A percentile compares a stretch with the other conserved stretches of the same genome.
Evolutionary conservation across 148 eudicot genomes (phyloP).

Genomic region (Rhododendron ovatum): DNA sequence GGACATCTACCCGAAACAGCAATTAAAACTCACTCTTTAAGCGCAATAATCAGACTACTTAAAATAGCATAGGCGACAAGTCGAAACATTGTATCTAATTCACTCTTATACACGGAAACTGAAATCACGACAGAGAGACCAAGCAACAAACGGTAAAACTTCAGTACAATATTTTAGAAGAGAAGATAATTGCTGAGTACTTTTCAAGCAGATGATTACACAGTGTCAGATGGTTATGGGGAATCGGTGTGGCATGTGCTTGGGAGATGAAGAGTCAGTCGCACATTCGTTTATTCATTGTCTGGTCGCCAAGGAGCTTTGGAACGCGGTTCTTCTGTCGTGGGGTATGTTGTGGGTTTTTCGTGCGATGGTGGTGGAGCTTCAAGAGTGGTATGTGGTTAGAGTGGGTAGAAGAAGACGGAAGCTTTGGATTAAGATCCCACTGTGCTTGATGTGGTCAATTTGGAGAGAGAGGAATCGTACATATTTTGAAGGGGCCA

Average conservation of each 20-base stretch:
- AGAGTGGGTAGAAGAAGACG: no score
- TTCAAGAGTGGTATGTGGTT: no score
- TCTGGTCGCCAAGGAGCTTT: no score
- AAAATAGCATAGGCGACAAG: not conserved
- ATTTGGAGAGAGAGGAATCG: not conserved
- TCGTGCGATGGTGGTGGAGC: no score
- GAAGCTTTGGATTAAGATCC: no score
- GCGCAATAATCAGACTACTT: not conserved
- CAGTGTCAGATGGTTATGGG: no score
- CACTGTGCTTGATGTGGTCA: conserved; percentile 15
- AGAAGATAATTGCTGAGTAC: not conserved
- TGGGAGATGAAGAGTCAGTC: no score
- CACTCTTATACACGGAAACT: not conserved
- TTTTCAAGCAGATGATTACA: not conserved
- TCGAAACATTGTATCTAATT: not conserved
- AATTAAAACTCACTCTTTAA: not conserved
- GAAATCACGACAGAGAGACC: not conserved
- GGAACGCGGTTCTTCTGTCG: no score
- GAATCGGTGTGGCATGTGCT: no score
- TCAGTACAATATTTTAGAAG: not conserved
- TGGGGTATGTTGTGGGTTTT: no score
- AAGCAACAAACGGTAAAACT: not conserved
- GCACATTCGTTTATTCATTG: no score
- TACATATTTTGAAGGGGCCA: no score
- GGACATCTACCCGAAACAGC: not conserved